Percentiles rank a stretch among this genome's conserved stretches.
Conservation (phyloP, 768 basidiomycete species). For the Tephrocybe sp. region DNA sequence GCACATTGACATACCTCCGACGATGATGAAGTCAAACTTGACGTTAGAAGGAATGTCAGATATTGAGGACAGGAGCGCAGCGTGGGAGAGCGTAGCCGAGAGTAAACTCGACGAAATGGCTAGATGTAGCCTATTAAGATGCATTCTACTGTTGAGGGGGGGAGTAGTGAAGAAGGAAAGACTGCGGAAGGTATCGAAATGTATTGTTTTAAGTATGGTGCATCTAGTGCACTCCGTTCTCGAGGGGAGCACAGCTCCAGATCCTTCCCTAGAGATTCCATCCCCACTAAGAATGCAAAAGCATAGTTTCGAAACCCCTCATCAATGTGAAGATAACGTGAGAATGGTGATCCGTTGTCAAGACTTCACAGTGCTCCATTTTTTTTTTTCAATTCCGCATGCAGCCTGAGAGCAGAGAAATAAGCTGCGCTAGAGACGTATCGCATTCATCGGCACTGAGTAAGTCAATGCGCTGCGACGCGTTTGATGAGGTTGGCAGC, state of each 20-base stretch:
- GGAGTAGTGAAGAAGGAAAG: not conserved
- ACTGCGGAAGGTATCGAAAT: not conserved
- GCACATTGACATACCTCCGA: slow-evolving; percentile 10
- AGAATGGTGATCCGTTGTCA: not conserved
- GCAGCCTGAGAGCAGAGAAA: not conserved
- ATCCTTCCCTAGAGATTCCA: not conserved
- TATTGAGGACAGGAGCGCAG: slow-evolving; percentile 4
- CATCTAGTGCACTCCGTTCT: too few species aligned
- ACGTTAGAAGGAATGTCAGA: slow-evolving; percentile 9
- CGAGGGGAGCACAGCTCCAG: not conserved
- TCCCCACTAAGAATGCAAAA: not conserved
- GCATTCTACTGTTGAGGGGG: not conserved
- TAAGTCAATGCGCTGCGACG: not conserved
- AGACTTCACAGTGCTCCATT: not conserved
- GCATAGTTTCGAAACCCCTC: too few species aligned
- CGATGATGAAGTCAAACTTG: slow-evolving; percentile 16
- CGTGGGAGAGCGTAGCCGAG: not conserved
- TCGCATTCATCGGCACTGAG: not conserved
- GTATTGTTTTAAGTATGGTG: too few species aligned
- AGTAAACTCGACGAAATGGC: slow-evolving; percentile 1
- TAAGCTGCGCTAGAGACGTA: not conserved
- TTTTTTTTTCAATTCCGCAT: not conserved
- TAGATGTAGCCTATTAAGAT: not conserved
- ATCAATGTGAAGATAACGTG: not conserved
- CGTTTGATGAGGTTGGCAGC: not conserved